Base-by-base conservation (phyloP, 352 stramenopile genomes). In the Phytophthora pseudosyringae region DNA sequence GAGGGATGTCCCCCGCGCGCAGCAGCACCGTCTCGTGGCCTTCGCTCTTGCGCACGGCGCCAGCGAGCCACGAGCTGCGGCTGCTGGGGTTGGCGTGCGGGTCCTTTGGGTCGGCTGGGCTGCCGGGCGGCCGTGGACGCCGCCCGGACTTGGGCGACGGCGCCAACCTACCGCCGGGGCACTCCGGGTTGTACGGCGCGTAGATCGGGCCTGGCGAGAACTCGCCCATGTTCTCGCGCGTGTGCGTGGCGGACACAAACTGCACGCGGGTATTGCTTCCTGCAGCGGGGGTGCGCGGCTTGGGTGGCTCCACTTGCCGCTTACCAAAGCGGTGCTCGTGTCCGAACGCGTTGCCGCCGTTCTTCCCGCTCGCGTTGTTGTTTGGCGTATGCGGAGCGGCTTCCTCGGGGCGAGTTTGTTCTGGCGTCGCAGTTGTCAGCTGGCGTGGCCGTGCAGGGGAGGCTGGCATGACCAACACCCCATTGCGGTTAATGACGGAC, bases 141-240 rank as follows among this genome's bases (percentile, higher is more conserved):
- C 67, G 68, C 3, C 52, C 58, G 2, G 44, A 69, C 16, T 70
- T 72, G 2, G 84, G 75, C 0, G 84, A 88, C 5, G 86, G 84
- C 3, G 82, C 86, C 3, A 94, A 59, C 15, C 84, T 69, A 0
- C 84, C 86, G 13, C 86, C 86, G 9, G 84, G 71, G 11, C 69
- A 83, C n/a, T 90, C 75, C 2, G 86, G 86, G 13, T 91, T 90
- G 54, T 82, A 86, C 38, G 84, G 82, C 16, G 73, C 66, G 68
- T 94, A 94, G 66, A 94, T 94, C 21, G 86, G 86, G 2, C 86
- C 86, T 32, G 86, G 86, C 8, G 86, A 94, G 61, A 93, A 94
- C 74, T 93, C 86, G 57, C 81, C 86, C 84, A 94, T 93, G 54
- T 94, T 94, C 48, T 94, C 86, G 25, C 86, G 84, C 12, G 76